phyloP scores from a whole-genome alignment of 805 yeast species.

The Ogataea methylovora region DNA sequence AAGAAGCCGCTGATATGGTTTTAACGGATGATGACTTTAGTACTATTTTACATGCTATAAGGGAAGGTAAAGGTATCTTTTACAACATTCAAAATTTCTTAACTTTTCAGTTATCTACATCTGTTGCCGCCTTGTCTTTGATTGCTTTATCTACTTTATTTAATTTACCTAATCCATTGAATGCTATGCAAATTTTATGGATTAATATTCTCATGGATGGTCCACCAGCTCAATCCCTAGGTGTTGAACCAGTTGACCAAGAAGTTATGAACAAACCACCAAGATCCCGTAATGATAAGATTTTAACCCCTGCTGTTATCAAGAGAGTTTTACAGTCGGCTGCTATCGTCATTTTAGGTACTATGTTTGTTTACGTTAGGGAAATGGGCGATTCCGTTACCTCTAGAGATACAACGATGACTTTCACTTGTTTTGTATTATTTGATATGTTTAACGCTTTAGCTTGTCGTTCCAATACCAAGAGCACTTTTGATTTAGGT shows the following conservation, averaged over 20 bases:
- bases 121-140: constrained; percentile 88
- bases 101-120: constrained; percentile 92
- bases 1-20: constrained; percentile 97
- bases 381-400: constrained; percentile 88
- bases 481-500: constrained; percentile 79
- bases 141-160: constrained; percentile 83
- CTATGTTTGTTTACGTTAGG: constrained; percentile 74
- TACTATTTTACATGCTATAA: constrained; percentile 87
- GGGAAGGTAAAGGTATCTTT: constrained; percentile 96
- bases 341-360: constrained; percentile 69
- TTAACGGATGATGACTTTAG: constrained; percentile 95
- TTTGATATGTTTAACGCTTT: constrained; percentile 97
- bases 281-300: constrained; percentile 77
- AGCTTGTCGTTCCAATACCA: constrained; percentile 82
- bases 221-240: constrained; percentile 96
- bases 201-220: constrained; percentile 98
- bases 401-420: constrained; percentile 97
- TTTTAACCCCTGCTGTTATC: constrained; percentile 63
- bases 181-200: constrained; percentile 98
- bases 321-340: constrained; percentile 75
- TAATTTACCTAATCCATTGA: constrained; percentile 86
- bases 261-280: constrained; percentile 97
- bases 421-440: constrained; percentile 92
- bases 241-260: constrained; percentile 95
- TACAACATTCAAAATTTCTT: constrained; percentile 91